A percentile compares a stretch with the other conserved stretches of the same genome.
These are phyloP conservation scores for Torulaspora globosa DNA, from an alignment of 1,139 yeast species.

Conservation along the genomic window DNA sequence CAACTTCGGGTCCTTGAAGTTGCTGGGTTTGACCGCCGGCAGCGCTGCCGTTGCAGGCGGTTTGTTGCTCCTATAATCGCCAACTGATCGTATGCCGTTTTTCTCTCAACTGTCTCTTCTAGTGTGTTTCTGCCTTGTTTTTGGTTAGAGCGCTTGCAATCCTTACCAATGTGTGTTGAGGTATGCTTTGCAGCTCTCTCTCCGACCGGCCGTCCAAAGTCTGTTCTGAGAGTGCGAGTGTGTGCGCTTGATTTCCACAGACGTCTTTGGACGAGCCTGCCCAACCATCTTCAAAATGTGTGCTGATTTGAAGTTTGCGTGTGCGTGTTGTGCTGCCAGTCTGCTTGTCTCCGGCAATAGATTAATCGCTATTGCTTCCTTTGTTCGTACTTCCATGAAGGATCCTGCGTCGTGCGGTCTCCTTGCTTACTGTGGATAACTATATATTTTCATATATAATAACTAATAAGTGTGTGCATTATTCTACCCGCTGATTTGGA, in stretches of 20 bases:
- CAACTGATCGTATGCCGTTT: background rate
- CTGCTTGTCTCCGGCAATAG: constrained; percentile 12
- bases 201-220: constrained; percentile 3
- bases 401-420: background rate
- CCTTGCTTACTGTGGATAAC: background rate
- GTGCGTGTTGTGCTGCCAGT: constrained; percentile 16
- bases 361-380: constrained; percentile 6
- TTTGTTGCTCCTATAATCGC: constrained; percentile 33
- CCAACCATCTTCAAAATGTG: constrained; percentile 5
- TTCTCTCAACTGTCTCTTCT: background rate
- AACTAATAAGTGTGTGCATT: constrained; percentile 11
- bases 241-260: constrained; percentile 7
- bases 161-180: constrained; percentile 6
- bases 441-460: constrained; percentile 6
- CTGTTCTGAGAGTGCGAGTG: constrained; percentile 9
- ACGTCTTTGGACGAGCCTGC: background rate
- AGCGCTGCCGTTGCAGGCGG: constrained; percentile 41
- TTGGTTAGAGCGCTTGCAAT: background rate
- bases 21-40: constrained; percentile 37
- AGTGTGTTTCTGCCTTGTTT: constrained; percentile 5
- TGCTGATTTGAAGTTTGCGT: constrained; percentile 13
- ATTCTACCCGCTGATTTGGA: background rate
- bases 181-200: background rate
- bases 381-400: constrained; percentile 6
- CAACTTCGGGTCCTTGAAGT: constrained; percentile 24